Evolutionary conservation across 2,329 filamentous ascomycete species (phyloP), one percentile per base, ranked within the genome.

Genomic region (Botrytis tulipae): DNA sequence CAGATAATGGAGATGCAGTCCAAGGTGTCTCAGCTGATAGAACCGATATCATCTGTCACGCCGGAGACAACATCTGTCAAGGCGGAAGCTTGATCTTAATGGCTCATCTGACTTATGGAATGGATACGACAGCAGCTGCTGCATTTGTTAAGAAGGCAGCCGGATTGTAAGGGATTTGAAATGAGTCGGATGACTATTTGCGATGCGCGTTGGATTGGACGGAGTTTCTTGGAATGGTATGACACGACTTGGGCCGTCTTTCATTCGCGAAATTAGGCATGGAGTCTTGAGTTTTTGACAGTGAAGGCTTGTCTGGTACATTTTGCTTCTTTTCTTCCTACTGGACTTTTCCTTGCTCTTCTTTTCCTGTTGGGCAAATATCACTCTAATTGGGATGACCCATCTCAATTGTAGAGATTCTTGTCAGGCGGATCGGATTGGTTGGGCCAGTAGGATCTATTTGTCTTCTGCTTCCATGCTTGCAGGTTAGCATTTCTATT

Each of bases 11-110:
- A 61, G 75, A 76, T 0, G 73, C 74, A 5, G 65, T 80, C 3
- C 70, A 73, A n/a, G 76, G 76, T 5, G 69, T 79, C 9, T 70
- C 75, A 40, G 60, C 72, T 9, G 61, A 35, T 14, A 79, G 65
- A 71, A 76, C 78, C 14, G 59, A 77, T 66, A 77, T 75, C n/a
- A 71, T 80, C 22, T 79, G 77, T 63, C 76, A 79, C 73, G 18
- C 37, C 1, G 73, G 66, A 1, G 78, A 80, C 68, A 70, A 77
- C 48, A 78, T 80, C 32, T 80, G 78, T 69, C 68, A 72, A 25
- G 76, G 76, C 1, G 76, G 77, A 9, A 48, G 72, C 48, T 25
- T 57, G 35, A 74, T 80, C 25, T 48, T 57, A 3, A 18, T 65
- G 8, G 48, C 59, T 18, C 79, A 80, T 77, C 65, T 80, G 42